Evolutionary conservation across 768 basidiomycete species (phyloP).

Genomic region (Chalciporus chontae): DNA sequence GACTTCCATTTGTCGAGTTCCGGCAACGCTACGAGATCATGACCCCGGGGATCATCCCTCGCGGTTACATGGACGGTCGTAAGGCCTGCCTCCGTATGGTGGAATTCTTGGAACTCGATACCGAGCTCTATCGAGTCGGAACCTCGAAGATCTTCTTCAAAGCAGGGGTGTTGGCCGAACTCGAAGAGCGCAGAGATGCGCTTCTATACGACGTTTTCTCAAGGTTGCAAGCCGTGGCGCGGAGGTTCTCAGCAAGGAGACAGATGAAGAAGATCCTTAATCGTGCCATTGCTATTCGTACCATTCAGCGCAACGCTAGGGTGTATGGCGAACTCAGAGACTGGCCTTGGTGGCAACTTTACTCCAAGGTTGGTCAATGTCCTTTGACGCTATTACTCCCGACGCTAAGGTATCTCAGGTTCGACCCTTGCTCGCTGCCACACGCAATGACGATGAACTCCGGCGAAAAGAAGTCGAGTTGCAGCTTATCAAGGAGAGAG

Average conservation of each 20-base stretch:
- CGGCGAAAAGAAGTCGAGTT: slow-evolving; percentile 85
- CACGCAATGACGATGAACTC: slow-evolving; percentile 88
- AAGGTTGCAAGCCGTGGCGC: slow-evolving; percentile 77
- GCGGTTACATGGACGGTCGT: slow-evolving; percentile 96
- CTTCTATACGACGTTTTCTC: slow-evolving; percentile 89
- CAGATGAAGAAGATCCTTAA: slow-evolving; percentile 95
- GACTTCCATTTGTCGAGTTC: slow-evolving; percentile 96
- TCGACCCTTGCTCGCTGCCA: slow-evolving; percentile 88
- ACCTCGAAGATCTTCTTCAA: slow-evolving; percentile 99
- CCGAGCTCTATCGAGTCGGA: slow-evolving; percentile 82
- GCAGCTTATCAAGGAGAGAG: slow-evolving; percentile 72
- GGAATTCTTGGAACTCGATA: slow-evolving; percentile 82
- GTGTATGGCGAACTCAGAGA: slow-evolving; percentile 86
- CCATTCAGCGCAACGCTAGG: slow-evolving; percentile 91
- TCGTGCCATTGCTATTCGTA: slow-evolving; percentile 84
- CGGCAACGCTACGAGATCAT: slow-evolving; percentile 95
- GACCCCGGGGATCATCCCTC: slow-evolving; percentile 88
- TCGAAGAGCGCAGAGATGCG: slow-evolving; percentile 88
- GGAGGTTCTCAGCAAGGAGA: slow-evolving; percentile 82
- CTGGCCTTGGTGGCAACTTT: slow-evolving; percentile 99
- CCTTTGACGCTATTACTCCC: background rate
- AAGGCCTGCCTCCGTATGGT: slow-evolving; percentile 93
- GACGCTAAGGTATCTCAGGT: slow-evolving; percentile 46
- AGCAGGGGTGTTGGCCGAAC: slow-evolving; percentile 92
- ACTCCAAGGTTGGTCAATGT: slow-evolving; percentile 65